Percentiles rank a stretch among this genome's conserved stretches.
phyloP scores from a whole-genome alignment of 2,329 filamentous ascomycete species.

The Alternaria ethzedia region DNA sequence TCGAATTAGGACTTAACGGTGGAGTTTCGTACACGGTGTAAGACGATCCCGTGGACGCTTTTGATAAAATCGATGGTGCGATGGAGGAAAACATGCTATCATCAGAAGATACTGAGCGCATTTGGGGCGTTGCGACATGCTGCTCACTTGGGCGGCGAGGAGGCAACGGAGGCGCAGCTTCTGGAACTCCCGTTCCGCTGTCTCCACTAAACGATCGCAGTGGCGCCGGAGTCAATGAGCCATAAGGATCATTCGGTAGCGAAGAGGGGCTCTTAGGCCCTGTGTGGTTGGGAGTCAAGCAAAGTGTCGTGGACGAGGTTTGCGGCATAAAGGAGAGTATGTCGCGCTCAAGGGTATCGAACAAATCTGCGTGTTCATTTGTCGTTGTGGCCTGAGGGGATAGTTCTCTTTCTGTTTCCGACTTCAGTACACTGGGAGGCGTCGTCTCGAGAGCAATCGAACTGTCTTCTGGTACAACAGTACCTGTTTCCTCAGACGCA shows the following conservation, averaged over 20 bases:
- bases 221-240: constrained; percentile 2
- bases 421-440: background rate
- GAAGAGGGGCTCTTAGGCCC: background rate
- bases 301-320: constrained; percentile 11
- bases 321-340: constrained; percentile 24
- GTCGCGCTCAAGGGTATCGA: constrained; percentile 23
- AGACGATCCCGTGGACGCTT: constrained; percentile 25
- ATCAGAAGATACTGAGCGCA: constrained; percentile 15
- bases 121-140: constrained; percentile 1
- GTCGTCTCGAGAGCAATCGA: constrained; percentile 2
- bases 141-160: constrained; percentile 27
- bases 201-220: constrained; percentile 16
- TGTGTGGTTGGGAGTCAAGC: background rate
- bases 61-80: constrained; percentile 15
- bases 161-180: constrained; percentile 21
- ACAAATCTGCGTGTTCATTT: constrained; percentile 8
- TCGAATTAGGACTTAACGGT: background rate
- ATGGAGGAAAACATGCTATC: constrained; percentile 13
- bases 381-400: background rate
- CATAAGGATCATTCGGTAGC: background rate
- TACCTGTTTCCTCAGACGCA: background rate
- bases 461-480: constrained; percentile 14
- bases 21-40: constrained; percentile 15
- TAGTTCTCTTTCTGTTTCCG: background rate
- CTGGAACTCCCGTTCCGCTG: background rate